A percentile compares a stretch with the other conserved stretches of the same genome.
Evolutionary conservation across 2,329 filamentous ascomycete genomes (phyloP).

Genomic region (Elsinoe fawcettii): DNA sequence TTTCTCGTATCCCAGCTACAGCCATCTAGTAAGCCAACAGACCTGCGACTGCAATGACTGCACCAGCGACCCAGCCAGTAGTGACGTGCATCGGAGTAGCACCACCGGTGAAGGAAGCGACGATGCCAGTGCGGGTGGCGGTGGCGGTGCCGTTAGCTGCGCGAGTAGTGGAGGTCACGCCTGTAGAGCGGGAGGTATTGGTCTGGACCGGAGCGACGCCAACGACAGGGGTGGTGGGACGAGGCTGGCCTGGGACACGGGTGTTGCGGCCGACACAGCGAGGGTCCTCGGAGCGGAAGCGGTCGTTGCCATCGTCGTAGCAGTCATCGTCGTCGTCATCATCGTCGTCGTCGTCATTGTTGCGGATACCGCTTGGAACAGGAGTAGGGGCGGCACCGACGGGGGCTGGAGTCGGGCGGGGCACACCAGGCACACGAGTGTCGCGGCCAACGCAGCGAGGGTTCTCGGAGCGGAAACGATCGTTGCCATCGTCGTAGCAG

Average conservation of each 20-base stretch:
- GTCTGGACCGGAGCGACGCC: background rate
- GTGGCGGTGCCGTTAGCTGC: background rate
- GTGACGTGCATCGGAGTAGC: slow-evolving; percentile 2
- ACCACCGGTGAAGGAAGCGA: slow-evolving; percentile 9
- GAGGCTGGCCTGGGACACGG: background rate
- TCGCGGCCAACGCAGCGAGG: background rate
- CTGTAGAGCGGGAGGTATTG: background rate
- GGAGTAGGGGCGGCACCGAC: slow-evolving; percentile 1
- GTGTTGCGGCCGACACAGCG: slow-evolving; percentile 4
- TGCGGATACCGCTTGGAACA: background rate
- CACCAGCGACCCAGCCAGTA: slow-evolving; percentile 1
- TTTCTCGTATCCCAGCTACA: background rate
- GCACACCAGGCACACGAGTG: background rate
- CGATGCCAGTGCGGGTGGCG: slow-evolving; percentile 7
- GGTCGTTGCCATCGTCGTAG: slow-evolving; percentile 7
- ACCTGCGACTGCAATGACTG: background rate
- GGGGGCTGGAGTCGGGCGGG: background rate
- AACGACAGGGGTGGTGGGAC: background rate
- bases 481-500: slow-evolving; percentile 11
- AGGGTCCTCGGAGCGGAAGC: slow-evolving; percentile 8
- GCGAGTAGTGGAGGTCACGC: background rate
- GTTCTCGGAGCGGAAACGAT: slow-evolving; percentile 2
- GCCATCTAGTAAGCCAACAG: slow-evolving; percentile 7
- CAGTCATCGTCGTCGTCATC: slow-evolving; percentile 11
- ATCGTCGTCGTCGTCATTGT: slow-evolving; percentile 5